Conservation (phyloP, 1,139 yeast genomes). For the Arxiozyma bovina region DNA sequence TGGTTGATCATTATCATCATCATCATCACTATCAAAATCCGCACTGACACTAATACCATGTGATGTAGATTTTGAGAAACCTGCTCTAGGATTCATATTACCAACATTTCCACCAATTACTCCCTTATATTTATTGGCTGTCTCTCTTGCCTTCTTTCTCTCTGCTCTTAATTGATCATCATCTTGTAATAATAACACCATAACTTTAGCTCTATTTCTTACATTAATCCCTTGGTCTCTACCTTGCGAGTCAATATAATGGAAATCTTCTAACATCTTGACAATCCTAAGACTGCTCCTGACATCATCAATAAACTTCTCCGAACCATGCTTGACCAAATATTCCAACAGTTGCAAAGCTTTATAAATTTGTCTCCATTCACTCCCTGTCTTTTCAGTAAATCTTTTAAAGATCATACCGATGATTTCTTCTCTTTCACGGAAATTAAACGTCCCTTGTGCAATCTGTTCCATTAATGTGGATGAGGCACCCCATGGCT, state of each 20-base stretch:
- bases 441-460: constrained; percentile 82
- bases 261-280: constrained; percentile 87
- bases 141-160: constrained; percentile 80
- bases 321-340: constrained; percentile 84
- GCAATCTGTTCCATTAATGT: constrained; percentile 92
- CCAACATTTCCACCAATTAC: constrained; percentile 48
- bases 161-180: constrained; percentile 71
- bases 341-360: constrained; percentile 86
- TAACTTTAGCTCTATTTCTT: constrained; percentile 77
- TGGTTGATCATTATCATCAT: constrained; percentile 42
- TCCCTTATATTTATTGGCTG: constrained; percentile 72
- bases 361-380: constrained; percentile 97
- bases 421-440: constrained; percentile 69
- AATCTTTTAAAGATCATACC: constrained; percentile 71
- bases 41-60: constrained; percentile 35
- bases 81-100: constrained; percentile 24
- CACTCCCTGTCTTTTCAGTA: constrained; percentile 90
- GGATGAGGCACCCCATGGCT: constrained; percentile 98
- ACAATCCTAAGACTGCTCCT: constrained; percentile 74
- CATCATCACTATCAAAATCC: constrained; percentile 43
- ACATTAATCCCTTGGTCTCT: constrained; percentile 96
- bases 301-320: constrained; percentile 90
- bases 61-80: constrained; percentile 21
- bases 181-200: constrained; percentile 63
- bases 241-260: constrained; percentile 87